Percentiles rank a stretch among this genome's conserved stretches.
Evolutionary conservation across 2,329 filamentous ascomycete species (phyloP).

Genomic region (Penicillium sp.): DNA sequence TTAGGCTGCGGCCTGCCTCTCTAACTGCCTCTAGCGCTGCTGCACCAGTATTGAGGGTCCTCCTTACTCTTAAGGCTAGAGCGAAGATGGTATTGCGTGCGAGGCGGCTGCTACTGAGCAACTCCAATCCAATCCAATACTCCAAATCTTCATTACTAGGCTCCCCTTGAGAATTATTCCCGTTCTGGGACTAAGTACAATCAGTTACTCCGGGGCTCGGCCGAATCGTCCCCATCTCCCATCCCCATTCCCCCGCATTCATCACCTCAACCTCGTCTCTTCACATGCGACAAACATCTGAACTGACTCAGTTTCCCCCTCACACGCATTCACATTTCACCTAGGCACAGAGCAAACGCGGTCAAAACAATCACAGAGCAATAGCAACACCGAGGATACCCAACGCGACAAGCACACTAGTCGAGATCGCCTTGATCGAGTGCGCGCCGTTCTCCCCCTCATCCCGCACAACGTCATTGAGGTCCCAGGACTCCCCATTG

Average conservation of each 20-base stretch:
- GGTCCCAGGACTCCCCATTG: not conserved
- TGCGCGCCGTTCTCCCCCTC: not conserved
- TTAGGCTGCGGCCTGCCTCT: too few relatives aligned
- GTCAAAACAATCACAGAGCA: not conserved
- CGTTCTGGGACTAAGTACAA: not conserved
- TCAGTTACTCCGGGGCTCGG: not conserved
- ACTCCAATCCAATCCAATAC: not conserved
- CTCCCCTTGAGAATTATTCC: not conserved
- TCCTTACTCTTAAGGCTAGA: too few relatives aligned
- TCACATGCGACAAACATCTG: not conserved
- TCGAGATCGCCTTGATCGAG: not conserved
- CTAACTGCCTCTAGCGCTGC: too few relatives aligned
- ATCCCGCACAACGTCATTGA: not conserved
- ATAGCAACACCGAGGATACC: constrained; percentile 1
- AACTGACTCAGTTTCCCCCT: not conserved
- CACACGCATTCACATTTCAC: not conserved
- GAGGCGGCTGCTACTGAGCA: not conserved
- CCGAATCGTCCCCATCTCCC: not conserved
- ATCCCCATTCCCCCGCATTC: not conserved
- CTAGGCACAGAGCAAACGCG: not conserved
- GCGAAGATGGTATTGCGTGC: not conserved
- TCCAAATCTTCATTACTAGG: not conserved
- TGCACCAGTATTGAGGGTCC: too few relatives aligned
- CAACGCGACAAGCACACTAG: not conserved
- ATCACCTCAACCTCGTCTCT: not conserved